These are phyloP conservation scores for Rosa persica DNA, from an alignment of 306 rosid species.

Conservation along the genomic window DNA sequence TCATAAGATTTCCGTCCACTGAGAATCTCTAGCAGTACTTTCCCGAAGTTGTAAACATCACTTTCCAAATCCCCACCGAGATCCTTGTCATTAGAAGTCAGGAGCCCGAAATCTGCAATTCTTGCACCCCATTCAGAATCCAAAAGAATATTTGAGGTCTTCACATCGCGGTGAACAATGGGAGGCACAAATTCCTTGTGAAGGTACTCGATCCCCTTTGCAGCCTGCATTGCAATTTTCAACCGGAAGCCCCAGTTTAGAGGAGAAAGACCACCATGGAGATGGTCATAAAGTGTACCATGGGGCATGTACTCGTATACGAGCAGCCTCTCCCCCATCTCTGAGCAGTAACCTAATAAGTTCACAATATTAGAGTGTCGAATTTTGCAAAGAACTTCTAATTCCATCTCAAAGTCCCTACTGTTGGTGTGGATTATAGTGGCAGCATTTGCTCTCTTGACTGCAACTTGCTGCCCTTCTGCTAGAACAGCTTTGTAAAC, in stretches of 20 bases:
- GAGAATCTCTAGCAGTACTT: slow-evolving; percentile 72
- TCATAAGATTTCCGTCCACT: slow-evolving; percentile 89
- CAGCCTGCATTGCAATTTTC: slow-evolving; percentile 73
- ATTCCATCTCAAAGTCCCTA: slow-evolving; percentile 82
- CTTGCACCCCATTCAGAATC: slow-evolving; percentile 85
- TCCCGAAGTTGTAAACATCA: slow-evolving; percentile 74
- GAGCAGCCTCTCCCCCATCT: slow-evolving; percentile 95
- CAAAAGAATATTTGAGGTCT: slow-evolving; percentile 77
- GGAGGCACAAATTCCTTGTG: slow-evolving; percentile 75
- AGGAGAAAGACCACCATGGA: slow-evolving; percentile 90
- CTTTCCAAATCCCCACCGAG: slow-evolving; percentile 42
- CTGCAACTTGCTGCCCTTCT: slow-evolving; percentile 82
- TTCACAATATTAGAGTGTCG: slow-evolving; percentile 76
- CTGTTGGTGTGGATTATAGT: slow-evolving; percentile 84
- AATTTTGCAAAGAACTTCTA: slow-evolving; percentile 79
- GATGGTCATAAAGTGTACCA: slow-evolving; percentile 85
- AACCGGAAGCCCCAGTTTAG: slow-evolving; percentile 73
- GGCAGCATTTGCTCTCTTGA: slow-evolving; percentile 91
- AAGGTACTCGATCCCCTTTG: slow-evolving; percentile 82
- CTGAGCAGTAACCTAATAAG: slow-evolving; percentile 84
- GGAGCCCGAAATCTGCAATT: slow-evolving; percentile 74
- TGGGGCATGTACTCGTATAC: slow-evolving; percentile 91
- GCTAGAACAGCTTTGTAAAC: slow-evolving; percentile 79
- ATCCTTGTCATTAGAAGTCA: slow-evolving; percentile 56
- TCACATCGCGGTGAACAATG: slow-evolving; percentile 68